Base-by-base conservation (phyloP, 495 filamentous ascomycete genomes). In the Penicillium roqueforti region DNA sequence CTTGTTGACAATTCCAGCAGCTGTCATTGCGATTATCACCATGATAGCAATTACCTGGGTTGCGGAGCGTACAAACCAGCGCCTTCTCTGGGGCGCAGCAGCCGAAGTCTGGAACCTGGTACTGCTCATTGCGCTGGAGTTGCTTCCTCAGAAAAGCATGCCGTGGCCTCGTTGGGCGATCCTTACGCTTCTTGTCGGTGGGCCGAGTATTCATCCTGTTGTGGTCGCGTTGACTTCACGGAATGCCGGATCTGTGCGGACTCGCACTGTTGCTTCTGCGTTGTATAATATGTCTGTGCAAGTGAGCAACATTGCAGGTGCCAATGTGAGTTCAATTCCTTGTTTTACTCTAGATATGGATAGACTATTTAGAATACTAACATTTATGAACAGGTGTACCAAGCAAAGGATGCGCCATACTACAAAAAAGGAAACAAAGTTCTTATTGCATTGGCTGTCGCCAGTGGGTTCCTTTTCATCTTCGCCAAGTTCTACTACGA, bases 211-310 rank as follows among this genome's bases (percentile, higher is more conserved):
- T 57, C 82, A 84, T 58, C 80, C 85, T 0, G 82, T 87, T n/a
- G 70, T 87, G 43, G 84, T 87, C 1, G 83, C 77, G 14, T 80
- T 83, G 78, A 82, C 81, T 23, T 81, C 80, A 0, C 71, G 79
- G 41, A 86, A 87, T 60, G 77, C 82, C 13, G 84, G 83, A 31
- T 79, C 80, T 0, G 85, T 87, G 13, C 70, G 84, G 5, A 87
- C 85, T 0, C 63, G 85, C 3, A 81, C 84, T 9, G 80, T 87
- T 6, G 76, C 76, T 11, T 76, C 80, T 47, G 72, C 75, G 1
- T 18, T 87, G 14, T 91, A 91, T 66, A 89, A 89, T 71, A 88
- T 90, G 85, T 76, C 71, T 32, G 82, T 89, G 1, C 86, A 90
- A 62, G 68, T 75, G 11, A 81, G 73, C 18, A 81, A 86, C 46